A percentile compares a stretch with the other conserved stretches of the same genome.
phyloP scores from a whole-genome alignment of 1,284 basidiomycete species.

The Tetrapyrgos nigripes region DNA sequence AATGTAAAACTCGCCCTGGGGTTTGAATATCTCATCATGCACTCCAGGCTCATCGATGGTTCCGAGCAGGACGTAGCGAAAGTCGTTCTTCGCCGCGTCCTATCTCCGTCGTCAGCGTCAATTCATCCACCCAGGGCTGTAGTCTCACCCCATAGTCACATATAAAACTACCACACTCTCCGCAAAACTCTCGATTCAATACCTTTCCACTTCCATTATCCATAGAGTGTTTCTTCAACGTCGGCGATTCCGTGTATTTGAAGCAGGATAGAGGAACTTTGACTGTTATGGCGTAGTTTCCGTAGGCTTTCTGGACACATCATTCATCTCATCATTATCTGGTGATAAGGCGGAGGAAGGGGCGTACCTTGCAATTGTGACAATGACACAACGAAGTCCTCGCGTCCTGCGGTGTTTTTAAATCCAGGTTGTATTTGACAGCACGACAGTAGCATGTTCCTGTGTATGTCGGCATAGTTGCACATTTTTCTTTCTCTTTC shows the following conservation, averaged over 20 bases:
- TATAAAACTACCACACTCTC: slow-evolving; percentile 21
- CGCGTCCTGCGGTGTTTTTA: slow-evolving; percentile 22
- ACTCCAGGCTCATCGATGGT: slow-evolving; percentile 21
- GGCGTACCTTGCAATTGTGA: slow-evolving; percentile 24
- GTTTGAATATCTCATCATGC: slow-evolving; percentile 20
- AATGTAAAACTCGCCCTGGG: slow-evolving; percentile 26
- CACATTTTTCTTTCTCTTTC: background rate
- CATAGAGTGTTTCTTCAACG: slow-evolving; percentile 18
- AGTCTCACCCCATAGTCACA: slow-evolving; percentile 24
- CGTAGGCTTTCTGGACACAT: background rate
- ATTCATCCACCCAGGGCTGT: background rate
- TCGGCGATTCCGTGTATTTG: slow-evolving; percentile 13
- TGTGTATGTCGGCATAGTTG: background rate
- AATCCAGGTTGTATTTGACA: slow-evolving; percentile 21
- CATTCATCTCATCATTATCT: too few species aligned
- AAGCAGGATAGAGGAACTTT: slow-evolving; percentile 20
- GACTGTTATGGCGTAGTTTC: slow-evolving; percentile 18
- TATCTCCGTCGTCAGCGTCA: background rate
- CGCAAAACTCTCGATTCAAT: slow-evolving; percentile 24
- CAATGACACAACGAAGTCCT: slow-evolving; percentile 27
- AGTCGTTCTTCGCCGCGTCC: slow-evolving; percentile 9
- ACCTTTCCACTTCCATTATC: slow-evolving; percentile 20
- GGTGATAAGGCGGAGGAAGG: background rate
- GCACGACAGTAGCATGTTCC: slow-evolving; percentile 26
- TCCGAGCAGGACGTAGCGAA: slow-evolving; percentile 23